Evolutionary conservation across 2,329 filamentous ascomycete genomes (phyloP).

Genomic region (Xylariaceae sp.): DNA sequence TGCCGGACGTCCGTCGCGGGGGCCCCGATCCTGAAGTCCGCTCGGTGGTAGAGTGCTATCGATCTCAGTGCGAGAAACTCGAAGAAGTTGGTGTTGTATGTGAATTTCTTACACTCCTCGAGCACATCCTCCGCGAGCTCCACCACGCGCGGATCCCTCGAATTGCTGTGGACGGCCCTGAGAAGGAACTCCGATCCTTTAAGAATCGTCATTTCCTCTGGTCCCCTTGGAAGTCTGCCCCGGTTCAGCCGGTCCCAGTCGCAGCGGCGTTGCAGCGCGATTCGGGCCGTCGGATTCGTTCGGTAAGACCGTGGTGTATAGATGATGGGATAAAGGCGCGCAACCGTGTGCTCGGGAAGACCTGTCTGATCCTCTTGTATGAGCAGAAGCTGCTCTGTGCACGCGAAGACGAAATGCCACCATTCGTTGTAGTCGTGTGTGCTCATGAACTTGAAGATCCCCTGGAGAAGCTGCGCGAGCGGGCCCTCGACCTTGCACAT

Average conservation of each 20-base stretch:
- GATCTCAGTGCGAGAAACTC: constrained; percentile 21
- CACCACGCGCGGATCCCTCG: constrained; percentile 18
- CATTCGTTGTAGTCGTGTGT: constrained; percentile 26
- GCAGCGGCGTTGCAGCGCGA: constrained; percentile 23
- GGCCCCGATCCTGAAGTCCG: constrained; percentile 16
- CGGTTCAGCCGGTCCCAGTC: constrained; percentile 17
- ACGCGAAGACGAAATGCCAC: constrained; percentile 26
- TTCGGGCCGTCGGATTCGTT: constrained; percentile 19
- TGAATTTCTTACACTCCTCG: constrained; percentile 20
- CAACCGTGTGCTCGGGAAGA: constrained; percentile 21
- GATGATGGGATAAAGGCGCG: constrained; percentile 23
- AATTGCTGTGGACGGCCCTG: constrained; percentile 17
- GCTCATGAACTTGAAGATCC: constrained; percentile 23
- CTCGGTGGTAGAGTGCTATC: constrained; percentile 21
- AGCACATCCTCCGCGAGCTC: constrained; percentile 22
- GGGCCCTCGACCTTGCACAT: constrained; percentile 20
- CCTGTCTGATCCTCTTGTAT: constrained; percentile 22
- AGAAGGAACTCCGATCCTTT: constrained; percentile 22
- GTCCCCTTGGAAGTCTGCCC: constrained; percentile 18
- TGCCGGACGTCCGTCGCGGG: background rate
- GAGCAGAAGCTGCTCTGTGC: constrained; percentile 22
- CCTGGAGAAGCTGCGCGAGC: constrained; percentile 22
- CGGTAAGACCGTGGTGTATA: constrained; percentile 26
- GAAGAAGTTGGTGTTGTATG: constrained; percentile 25
- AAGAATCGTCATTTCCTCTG: constrained; percentile 22